A percentile compares a stretch with the other conserved stretches of the same genome.
Conservation (phyloP, 176 grass and related monocot genomes). For the Urochloa ruziziensis region DNA sequence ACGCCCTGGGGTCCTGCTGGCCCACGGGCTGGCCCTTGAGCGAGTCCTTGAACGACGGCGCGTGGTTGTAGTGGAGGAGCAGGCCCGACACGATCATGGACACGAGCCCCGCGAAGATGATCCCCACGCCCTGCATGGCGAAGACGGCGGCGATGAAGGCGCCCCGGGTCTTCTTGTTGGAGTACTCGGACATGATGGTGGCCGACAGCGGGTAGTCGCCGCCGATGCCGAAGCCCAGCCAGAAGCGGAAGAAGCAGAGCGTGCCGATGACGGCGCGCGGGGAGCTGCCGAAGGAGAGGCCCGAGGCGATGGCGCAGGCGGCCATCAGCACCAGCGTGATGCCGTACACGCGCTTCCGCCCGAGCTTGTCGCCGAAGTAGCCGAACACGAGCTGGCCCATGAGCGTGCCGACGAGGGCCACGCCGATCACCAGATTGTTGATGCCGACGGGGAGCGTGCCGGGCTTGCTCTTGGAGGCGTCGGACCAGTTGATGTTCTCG, state of each 20-base stretch:
- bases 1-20: background rate
- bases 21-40: too few species aligned
- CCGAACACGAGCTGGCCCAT: constrained; percentile 62
- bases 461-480: background rate
- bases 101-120: constrained; percentile 58
- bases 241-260: constrained; percentile 60
- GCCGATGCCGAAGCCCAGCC: constrained; percentile 68
- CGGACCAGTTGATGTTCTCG: background rate
- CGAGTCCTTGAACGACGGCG: background rate
- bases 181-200: constrained; percentile 63
- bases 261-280: constrained; percentile 35
- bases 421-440: constrained; percentile 39
- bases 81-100: constrained; percentile 45
- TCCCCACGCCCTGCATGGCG: constrained; percentile 59
- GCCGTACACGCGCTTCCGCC: background rate
- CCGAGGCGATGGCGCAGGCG: background rate
- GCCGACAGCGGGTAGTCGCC: constrained; percentile 76
- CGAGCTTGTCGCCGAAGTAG: constrained; percentile 34
- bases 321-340: constrained; percentile 8
- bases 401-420: constrained; percentile 50
- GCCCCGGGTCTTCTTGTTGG: constrained; percentile 59
- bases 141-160: constrained; percentile 58
- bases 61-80: constrained; percentile 25
- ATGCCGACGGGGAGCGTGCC: background rate
- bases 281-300: background rate